These are phyloP conservation scores for Trichoderma guizhouense DNA, from an alignment of 2,329 filamentous ascomycete genomes.

Conservation along the genomic window DNA sequence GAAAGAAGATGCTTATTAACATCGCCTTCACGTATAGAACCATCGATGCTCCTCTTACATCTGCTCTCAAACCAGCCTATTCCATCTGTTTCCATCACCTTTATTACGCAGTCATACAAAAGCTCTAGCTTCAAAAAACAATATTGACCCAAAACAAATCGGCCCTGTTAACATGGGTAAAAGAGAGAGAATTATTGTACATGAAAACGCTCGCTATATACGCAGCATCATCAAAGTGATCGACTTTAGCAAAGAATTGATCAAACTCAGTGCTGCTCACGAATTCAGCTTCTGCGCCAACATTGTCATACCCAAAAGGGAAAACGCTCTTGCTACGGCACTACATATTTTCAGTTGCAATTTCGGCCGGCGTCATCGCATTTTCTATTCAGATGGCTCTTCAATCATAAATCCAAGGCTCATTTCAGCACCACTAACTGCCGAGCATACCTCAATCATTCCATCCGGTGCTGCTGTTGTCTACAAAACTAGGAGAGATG, in stretches of 20 bases:
- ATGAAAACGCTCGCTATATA: not conserved
- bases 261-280: not conserved
- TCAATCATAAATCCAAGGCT: fast-evolving
- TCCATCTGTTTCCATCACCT: not conserved
- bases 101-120: not conserved
- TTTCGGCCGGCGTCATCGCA: not conserved
- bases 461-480: not conserved
- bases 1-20: not conserved
- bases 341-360: fast-evolving
- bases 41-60: not conserved
- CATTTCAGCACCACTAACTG: not conserved
- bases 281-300: not conserved
- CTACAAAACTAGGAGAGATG: no score
- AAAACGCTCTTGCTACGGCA: not conserved
- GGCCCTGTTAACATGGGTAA: not conserved
- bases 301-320: not conserved
- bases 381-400: not conserved
- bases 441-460: fast-evolving
- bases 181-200: not conserved
- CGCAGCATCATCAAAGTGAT: fast-evolving
- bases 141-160: not conserved
- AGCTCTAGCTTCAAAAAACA: not conserved
- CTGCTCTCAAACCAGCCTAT: not conserved
- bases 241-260: not conserved
- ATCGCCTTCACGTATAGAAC: not conserved